Evolutionary conservation across 306 rosid species (phyloP).

Genomic region (Hippophae tibetana): DNA sequence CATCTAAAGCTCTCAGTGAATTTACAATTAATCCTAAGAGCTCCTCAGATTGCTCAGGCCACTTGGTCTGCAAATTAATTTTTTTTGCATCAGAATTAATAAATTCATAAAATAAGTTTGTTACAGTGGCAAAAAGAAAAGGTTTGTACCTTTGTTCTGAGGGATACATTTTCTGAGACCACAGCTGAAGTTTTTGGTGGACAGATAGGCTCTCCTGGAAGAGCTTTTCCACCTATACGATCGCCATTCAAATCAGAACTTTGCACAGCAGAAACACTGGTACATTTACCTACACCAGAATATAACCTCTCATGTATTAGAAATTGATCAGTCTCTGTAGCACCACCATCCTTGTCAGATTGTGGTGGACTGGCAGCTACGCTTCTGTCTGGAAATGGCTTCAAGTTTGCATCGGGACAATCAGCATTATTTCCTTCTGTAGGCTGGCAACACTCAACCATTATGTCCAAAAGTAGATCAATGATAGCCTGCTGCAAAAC

Average conservation of each 20-base stretch:
- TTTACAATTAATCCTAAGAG: constrained; percentile 93
- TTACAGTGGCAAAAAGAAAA: constrained; percentile 11
- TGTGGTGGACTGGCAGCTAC: constrained; percentile 46
- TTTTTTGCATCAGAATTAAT: constrained; percentile 15
- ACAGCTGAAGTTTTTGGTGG: constrained; percentile 87
- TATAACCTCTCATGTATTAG: constrained; percentile 66
- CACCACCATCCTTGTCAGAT: constrained; percentile 59
- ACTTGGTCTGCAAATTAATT: constrained; percentile 60
- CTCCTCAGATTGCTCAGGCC: constrained; percentile 99
- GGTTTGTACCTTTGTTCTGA: constrained; percentile 61
- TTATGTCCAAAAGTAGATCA: constrained; percentile 93
- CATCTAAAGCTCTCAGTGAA: constrained; percentile 88
- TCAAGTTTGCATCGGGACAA: constrained; percentile 48
- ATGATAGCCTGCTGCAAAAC: constrained; percentile 96
- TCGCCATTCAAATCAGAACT: constrained; percentile 61
- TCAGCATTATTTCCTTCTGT: constrained; percentile 64
- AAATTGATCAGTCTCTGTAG: constrained; percentile 44
- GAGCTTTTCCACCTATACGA: constrained; percentile 39
- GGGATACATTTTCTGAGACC: constrained; percentile 50
- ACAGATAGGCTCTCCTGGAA: constrained; percentile 56
- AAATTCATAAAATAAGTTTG: constrained; percentile 18
- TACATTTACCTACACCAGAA: constrained; percentile 47
- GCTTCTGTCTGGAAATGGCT: constrained; percentile 48
- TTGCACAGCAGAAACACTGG: constrained; percentile 72
- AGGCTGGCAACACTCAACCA: constrained; percentile 99